These are phyloP conservation scores for Gossypium anomalum DNA, from an alignment of 345 rosid species.

Conservation along the genomic window DNA sequence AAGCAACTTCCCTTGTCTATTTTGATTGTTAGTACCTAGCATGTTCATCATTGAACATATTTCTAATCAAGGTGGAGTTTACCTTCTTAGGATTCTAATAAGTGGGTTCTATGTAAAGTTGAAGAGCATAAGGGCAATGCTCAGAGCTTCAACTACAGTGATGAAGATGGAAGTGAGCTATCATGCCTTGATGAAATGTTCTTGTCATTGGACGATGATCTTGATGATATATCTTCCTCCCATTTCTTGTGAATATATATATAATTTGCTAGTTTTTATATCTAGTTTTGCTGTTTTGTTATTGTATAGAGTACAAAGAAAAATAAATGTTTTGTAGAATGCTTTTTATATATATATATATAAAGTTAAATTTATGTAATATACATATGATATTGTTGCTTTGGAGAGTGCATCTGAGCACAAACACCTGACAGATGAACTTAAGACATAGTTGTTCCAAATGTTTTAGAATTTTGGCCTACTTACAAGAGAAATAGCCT, in stretches of 20 bases:
- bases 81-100: constrained; percentile 16
- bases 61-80: neutral
- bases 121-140: constrained; percentile 24
- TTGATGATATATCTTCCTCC: constrained; percentile 30
- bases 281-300: neutral
- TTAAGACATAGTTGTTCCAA: no score
- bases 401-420: no score
- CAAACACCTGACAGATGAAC: no score
- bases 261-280: neutral
- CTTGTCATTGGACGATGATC: constrained; percentile 37
- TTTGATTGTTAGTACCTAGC: neutral
- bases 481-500: no score
- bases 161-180: constrained; percentile 35
- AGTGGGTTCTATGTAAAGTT: constrained; percentile 40
- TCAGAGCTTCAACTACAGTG: constrained; percentile 6
- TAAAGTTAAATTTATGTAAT: neutral
- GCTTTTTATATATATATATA: neutral
- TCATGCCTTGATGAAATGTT: constrained; percentile 48
- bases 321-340: neutral
- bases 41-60: neutral
- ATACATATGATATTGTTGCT: neutral
- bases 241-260: neutral
- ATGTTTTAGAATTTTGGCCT: no score
- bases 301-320: neutral
- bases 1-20: neutral